phyloP scores from a whole-genome alignment of 768 basidiomycete genomes.

The Boletus sp. region DNA sequence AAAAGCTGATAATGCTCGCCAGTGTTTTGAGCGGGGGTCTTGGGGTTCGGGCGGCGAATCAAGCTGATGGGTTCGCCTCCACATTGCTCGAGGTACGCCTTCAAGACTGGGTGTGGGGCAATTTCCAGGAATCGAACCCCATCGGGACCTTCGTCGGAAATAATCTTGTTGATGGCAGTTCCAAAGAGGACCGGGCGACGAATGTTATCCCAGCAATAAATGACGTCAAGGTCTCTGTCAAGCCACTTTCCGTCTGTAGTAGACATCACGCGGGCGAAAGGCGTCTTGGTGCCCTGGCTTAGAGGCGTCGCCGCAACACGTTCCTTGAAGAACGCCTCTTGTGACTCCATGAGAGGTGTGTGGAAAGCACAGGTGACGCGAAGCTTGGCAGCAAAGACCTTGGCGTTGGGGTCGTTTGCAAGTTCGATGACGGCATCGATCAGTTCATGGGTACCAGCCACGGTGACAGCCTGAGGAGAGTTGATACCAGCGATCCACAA shows the following conservation, averaged over 20 bases:
- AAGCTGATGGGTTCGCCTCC: conserved; percentile 30
- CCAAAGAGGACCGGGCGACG: conserved; percentile 35
- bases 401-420: conserved; percentile 25
- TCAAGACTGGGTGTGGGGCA: conserved; percentile 35
- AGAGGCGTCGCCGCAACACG: conserved; percentile 17
- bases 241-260: conserved; percentile 35
- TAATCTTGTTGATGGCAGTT: conserved; percentile 30
- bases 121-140: conserved; percentile 31
- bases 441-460: conserved; percentile 31
- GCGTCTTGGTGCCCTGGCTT: conserved; percentile 16
- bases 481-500: conserved; percentile 37
- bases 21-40: conserved; percentile 29
- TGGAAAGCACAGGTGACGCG: conserved; percentile 35
- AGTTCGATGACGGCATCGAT: conserved; percentile 30
- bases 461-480: conserved; percentile 35
- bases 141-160: conserved; percentile 28
- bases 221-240: conserved; percentile 23
- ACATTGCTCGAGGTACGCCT: conserved; percentile 33
- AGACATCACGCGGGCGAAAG: conserved; percentile 32
- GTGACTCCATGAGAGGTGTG: conserved; percentile 34
- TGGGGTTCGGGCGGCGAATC: conserved; percentile 32
- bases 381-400: conserved; percentile 29
- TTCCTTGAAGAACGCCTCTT: conserved; percentile 31
- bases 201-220: conserved; percentile 38
- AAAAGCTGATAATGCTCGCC: conserved; percentile 33